These are phyloP conservation scores for Carex myosuroides DNA, from an alignment of 176 grass and related monocot species.

Conservation along the genomic window DNA sequence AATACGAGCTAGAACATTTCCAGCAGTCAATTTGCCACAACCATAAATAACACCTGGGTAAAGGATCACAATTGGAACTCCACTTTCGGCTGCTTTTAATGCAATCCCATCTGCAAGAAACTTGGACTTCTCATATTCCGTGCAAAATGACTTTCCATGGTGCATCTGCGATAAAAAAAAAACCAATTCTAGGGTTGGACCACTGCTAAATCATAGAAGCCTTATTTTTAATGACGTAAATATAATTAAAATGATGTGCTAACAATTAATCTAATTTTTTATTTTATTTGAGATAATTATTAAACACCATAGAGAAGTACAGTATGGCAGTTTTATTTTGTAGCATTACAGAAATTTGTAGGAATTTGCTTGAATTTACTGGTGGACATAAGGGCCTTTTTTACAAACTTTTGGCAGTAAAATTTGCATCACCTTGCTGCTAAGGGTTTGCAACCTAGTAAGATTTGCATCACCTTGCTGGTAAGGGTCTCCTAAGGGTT, in stretches of 20 bases:
- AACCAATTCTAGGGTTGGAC: not conserved
- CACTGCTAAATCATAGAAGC: not conserved
- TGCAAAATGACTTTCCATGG: constrained; percentile 71
- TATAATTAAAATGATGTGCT: not conserved
- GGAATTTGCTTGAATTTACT: not conserved
- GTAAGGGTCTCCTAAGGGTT: not conserved
- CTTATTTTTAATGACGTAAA: not conserved
- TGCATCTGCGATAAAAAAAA: constrained; percentile 50
- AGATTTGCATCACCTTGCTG: too few relatives aligned
- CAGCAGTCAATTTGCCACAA: constrained; percentile 68
- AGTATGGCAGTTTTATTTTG: not conserved
- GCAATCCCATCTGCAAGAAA: constrained; percentile 65
- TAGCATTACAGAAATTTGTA: not conserved
- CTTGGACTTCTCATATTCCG: constrained; percentile 97
- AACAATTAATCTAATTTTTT: not conserved
- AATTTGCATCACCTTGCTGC: too few relatives aligned
- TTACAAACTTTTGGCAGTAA: not conserved
- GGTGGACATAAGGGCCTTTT: not conserved
- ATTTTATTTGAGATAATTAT: not conserved
- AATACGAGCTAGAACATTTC: constrained; percentile 72
- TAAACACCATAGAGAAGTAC: not conserved
- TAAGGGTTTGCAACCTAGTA: too few relatives aligned
- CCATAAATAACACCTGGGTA: constrained; percentile 93
- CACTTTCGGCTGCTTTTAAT: constrained; percentile 62
- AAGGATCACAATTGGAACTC: constrained; percentile 61